A percentile compares a stretch with the other conserved stretches of the same genome.
Evolutionary conservation across 2,329 filamentous ascomycete species (phyloP).

Genomic region (Penicillium vulpinum): DNA sequence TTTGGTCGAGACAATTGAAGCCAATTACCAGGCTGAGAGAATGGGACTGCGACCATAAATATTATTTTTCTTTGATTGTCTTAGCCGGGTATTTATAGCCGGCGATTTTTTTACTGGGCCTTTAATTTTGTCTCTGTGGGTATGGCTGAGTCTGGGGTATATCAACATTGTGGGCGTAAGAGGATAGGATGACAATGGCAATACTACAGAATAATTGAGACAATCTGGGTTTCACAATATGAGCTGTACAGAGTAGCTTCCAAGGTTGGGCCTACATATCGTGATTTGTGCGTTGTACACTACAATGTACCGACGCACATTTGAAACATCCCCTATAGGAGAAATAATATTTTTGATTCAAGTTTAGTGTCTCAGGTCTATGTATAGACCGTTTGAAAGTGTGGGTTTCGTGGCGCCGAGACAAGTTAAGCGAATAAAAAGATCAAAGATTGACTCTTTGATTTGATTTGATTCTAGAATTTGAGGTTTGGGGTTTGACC

Average conservation of each 20-base stretch:
- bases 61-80: background rate
- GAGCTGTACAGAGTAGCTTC: no score
- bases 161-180: background rate
- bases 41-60: no score
- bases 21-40: no score
- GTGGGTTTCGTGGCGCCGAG: background rate
- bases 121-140: background rate
- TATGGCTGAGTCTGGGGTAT: background rate
- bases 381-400: background rate
- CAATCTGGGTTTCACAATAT: background rate
- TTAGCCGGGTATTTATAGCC: background rate
- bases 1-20: background rate
- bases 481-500: background rate
- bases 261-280: no score
- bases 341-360: background rate
- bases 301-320: no score
- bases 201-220: background rate
- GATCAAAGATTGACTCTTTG: background rate
- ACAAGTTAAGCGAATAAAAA: background rate
- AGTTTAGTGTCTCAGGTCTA: slow-evolving; percentile 1
- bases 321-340: background rate
- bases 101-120: background rate
- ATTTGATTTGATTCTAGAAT: slow-evolving; percentile 1
- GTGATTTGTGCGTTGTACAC: no score
- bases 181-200: background rate